phyloP scores from a whole-genome alignment of 1,284 basidiomycete species.

The Salmacisia buchloeana region DNA sequence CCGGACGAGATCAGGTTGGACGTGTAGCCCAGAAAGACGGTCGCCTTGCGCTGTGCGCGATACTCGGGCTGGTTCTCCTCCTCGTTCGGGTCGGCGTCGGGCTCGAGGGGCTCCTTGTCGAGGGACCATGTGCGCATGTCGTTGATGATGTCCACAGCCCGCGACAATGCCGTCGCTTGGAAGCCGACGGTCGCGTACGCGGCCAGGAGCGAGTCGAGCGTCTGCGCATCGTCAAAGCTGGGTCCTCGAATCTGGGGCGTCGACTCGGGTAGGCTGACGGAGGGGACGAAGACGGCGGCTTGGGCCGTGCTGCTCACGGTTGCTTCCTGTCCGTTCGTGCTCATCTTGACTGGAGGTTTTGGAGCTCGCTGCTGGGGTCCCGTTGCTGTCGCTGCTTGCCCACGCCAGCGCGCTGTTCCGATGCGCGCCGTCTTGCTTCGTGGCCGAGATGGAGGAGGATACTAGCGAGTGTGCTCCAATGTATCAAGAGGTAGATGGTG shows the following conservation, averaged over 20 bases:
- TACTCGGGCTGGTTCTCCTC: slow-evolving; percentile 55
- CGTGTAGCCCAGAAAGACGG: slow-evolving; percentile 93
- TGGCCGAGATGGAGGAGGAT: too few relatives aligned
- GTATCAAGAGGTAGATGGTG: too few relatives aligned
- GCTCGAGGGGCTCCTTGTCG: slow-evolving; percentile 17
- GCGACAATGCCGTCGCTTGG: slow-evolving; percentile 83
- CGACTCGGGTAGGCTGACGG: slow-evolving; percentile 26
- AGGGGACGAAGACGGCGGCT: slow-evolving; percentile 33
- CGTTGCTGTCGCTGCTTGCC: too few relatives aligned
- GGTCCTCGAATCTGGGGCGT: slow-evolving; percentile 70
- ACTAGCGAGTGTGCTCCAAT: too few relatives aligned
- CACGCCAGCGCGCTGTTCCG: too few relatives aligned
- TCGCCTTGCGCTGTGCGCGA: slow-evolving; percentile 67
- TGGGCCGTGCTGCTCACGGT: slow-evolving; percentile 19
- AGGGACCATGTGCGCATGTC: slow-evolving; percentile 60
- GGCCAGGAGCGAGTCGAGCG: slow-evolving; percentile 65
- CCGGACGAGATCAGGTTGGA: slow-evolving; percentile 98
- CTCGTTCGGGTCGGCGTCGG: slow-evolving; percentile 17
- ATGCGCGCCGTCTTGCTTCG: too few relatives aligned
- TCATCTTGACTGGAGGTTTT: too few relatives aligned
- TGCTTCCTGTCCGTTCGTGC: too few relatives aligned
- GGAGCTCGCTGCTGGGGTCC: too few relatives aligned
- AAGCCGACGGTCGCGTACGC: slow-evolving; percentile 89
- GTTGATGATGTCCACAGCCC: slow-evolving; percentile 83
- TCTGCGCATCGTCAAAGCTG: slow-evolving; percentile 68